These are phyloP conservation scores for Colletotrichum paranaense DNA, from an alignment of 2,329 filamentous ascomycete genomes.

Conservation along the genomic window DNA sequence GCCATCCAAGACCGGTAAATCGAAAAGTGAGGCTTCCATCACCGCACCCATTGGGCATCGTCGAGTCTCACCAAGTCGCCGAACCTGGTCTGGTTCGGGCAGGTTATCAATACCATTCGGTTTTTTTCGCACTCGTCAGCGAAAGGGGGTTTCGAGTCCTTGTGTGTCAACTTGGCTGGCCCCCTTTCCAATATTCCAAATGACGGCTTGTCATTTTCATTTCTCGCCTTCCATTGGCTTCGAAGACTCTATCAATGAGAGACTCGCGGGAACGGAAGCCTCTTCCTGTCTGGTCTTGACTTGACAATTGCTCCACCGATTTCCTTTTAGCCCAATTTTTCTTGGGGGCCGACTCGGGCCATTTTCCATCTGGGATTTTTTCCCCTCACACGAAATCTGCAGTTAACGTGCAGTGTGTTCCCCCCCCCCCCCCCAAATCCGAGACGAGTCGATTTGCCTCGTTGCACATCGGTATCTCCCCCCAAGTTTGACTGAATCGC, in stretches of 20 bases:
- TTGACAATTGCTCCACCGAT: constrained; percentile 21
- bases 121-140: background rate
- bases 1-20: constrained; percentile 5
- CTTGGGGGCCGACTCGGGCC: constrained; percentile 22
- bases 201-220: constrained; percentile 14
- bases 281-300: constrained; percentile 29
- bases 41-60: constrained; percentile 30
- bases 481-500: constrained; percentile 18
- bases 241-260: constrained; percentile 4
- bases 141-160: constrained; percentile 12
- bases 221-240: constrained; percentile 24
- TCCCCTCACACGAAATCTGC: background rate
- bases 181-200: constrained; percentile 30
- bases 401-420: background rate
- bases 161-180: constrained; percentile 12
- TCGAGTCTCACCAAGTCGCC: constrained; percentile 26
- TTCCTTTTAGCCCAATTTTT: constrained; percentile 17
- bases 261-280: constrained; percentile 26
- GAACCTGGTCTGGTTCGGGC: constrained; percentile 12
- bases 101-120: background rate
- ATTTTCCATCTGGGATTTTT: constrained; percentile 21
- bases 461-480: constrained; percentile 10
- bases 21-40: constrained; percentile 31
- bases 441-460: constrained; percentile 16
- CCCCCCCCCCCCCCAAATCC: background rate